These are phyloP conservation scores for Microstegium vimineum DNA, from an alignment of 176 grass and related monocot genomes.

Conservation along the genomic window DNA sequence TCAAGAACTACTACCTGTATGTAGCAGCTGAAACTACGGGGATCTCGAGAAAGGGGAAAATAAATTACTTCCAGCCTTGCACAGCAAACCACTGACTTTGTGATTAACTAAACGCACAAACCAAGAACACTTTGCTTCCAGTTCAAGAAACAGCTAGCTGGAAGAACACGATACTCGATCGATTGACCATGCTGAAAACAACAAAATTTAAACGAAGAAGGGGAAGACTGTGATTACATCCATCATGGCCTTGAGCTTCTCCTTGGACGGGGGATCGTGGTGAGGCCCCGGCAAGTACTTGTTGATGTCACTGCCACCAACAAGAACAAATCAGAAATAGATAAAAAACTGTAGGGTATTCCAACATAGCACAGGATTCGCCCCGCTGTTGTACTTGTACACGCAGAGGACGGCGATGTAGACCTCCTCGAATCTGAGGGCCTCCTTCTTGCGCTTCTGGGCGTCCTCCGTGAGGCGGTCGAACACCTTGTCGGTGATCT, in stretches of 20 bases:
- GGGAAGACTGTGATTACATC: conserved; percentile 28
- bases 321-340: background rate
- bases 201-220: background rate
- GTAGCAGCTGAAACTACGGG: too few relatives aligned
- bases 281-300: conserved; percentile 87
- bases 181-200: background rate
- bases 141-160: background rate
- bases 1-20: too few relatives aligned
- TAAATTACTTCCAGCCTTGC: too few relatives aligned
- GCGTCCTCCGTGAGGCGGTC: conserved; percentile 59
- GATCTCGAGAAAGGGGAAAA: too few relatives aligned
- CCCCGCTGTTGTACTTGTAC: conserved; percentile 59
- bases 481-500: conserved; percentile 82
- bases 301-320: conserved; percentile 75
- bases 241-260: conserved; percentile 65
- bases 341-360: background rate
- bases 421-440: too few relatives aligned
- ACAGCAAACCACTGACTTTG: too few relatives aligned
- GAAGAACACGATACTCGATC: background rate
- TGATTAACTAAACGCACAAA: background rate
- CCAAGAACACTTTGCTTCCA: conserved; percentile 12
- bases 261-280: conserved; percentile 82
- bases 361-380: background rate
- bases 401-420: too few relatives aligned
- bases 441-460: conserved; percentile 33